Evolutionary conservation across 768 basidiomycete genomes (phyloP).

Genomic region (Suillus plorans): DNA sequence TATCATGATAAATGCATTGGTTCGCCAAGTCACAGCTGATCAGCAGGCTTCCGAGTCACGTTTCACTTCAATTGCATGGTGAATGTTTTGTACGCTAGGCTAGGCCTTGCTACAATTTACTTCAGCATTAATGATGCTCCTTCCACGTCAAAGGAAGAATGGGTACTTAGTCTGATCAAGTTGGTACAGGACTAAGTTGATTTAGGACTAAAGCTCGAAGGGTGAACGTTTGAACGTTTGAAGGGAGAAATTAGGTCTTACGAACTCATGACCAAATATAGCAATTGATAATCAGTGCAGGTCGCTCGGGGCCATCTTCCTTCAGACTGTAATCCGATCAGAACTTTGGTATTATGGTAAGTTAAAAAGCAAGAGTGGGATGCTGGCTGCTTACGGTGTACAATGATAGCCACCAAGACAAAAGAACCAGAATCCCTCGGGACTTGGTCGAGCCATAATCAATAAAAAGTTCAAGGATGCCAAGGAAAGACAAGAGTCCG

Average conservation of each 20-base stretch:
- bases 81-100: background rate
- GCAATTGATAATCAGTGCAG: background rate
- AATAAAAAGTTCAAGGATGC: slow-evolving; percentile 67
- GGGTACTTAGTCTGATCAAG: background rate
- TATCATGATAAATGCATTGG: background rate
- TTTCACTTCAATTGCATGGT: background rate
- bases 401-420: slow-evolving; percentile 53
- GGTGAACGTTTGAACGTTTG: too few species aligned
- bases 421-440: slow-evolving; percentile 68
- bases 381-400: background rate
- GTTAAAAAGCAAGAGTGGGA: background rate
- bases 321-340: background rate
- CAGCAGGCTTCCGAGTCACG: background rate
- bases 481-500: slow-evolving; percentile 41
- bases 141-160: background rate
- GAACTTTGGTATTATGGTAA: background rate
- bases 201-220: background rate
- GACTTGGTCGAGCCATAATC: slow-evolving; percentile 93
- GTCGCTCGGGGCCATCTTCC: background rate
- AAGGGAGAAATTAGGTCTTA: background rate
- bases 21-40: background rate
- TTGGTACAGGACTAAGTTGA: background rate
- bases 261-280: background rate
- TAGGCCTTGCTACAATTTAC: background rate
- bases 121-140: background rate